Conservation (phyloP, 805 yeast genomes). For the Candida nemodendra region DNA sequence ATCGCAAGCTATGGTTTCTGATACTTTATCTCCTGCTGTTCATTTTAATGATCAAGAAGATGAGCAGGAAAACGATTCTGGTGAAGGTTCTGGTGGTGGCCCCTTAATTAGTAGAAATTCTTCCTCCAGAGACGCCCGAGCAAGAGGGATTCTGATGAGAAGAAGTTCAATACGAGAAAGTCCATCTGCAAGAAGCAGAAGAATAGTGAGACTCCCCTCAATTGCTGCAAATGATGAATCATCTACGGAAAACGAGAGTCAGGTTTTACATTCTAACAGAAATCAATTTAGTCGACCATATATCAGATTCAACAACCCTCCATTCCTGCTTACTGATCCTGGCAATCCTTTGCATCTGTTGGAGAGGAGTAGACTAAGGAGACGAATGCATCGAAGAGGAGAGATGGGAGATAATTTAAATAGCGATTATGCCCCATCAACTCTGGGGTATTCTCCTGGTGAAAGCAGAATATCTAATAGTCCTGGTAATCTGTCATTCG, state of each 20-base stretch:
- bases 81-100: too few relatives aligned
- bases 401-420: neutral
- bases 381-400: neutral
- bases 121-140: slow-evolving; percentile 2
- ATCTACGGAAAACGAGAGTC: too few relatives aligned
- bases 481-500: slow-evolving; percentile 5
- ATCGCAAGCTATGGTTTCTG: too few relatives aligned
- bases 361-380: slow-evolving; percentile 1
- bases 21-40: too few relatives aligned
- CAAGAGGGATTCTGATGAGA: slow-evolving; percentile 8
- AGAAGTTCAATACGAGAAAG: slow-evolving; percentile 6
- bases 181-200: slow-evolving; percentile 2
- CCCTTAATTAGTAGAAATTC: too few relatives aligned
- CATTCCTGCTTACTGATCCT: slow-evolving; percentile 8
- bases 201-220: slow-evolving; percentile 6
- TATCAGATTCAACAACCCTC: slow-evolving; percentile 14
- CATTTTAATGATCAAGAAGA: too few relatives aligned
- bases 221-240: neutral
- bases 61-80: too few relatives aligned
- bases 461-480: neutral
- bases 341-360: neutral
- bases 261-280: too few relatives aligned
- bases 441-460: neutral
- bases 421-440: neutral
- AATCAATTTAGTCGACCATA: slow-evolving; percentile 15